Evolutionary conservation across 306 rosid species (phyloP), one percentile per base, ranked within the genome.

Genomic region (Cicer pinnatifidum): DNA sequence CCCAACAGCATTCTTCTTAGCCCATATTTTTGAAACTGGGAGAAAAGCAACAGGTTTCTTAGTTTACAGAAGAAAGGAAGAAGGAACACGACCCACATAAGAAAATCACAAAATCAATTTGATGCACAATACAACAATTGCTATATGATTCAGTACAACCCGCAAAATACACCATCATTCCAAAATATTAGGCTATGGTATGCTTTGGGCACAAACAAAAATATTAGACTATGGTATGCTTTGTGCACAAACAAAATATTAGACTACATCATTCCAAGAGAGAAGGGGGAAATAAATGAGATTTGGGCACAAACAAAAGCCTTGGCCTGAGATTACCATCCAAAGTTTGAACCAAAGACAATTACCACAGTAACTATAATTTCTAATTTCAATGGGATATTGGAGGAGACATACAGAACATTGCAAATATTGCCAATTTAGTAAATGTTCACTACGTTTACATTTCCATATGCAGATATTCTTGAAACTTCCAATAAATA

Each of bases 1-100:
- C 45, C 86, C 90, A 79, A 87, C 88, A 81, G 93, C 85, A 86
- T 80, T 88, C 87, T 91, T 93, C 89, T 85, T 91, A 13, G 92
- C 57, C 92, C 88, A 88, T 82, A 81, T 67, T 88, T 86, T 93
- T 8, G 89, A 81, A 74, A 80, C 98, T 93, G 76, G 64, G 57
- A 13, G 52, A 70, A 75, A 61, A 15, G 17, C 13, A 69, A 61
- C 59, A 71, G 59, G 23, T 56, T 50, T 43, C 64, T 62, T 20
- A 66, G 64, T 60, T 75, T 19, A 15, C 51, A 51, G 23, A 40
- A 47, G 33, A 50, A 52, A 75, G 10, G 66, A 23, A 16, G 54
- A 63, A 45, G 72, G 33, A 64, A 28, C 67, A 50, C 71, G 17
- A 45, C 73, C 17, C 65, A 64, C 46, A 52, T n/a, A 40, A 54